Conservation (phyloP, 257 asterid genomes). For the Buddleja alternifolia region DNA sequence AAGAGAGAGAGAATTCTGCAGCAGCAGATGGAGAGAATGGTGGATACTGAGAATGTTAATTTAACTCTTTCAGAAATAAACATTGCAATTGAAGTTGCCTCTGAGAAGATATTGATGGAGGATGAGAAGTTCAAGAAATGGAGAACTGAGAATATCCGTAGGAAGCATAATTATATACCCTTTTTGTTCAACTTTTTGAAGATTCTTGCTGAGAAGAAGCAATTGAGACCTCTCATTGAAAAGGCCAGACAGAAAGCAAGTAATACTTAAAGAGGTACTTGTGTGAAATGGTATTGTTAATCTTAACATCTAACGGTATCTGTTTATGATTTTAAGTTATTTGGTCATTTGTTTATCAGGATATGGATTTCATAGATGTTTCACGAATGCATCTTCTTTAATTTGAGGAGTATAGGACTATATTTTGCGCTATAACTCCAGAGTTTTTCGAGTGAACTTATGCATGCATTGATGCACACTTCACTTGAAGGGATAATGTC, state of each 20-base stretch:
- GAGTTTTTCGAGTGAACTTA: too few relatives aligned
- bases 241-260: slow-evolving; percentile 89
- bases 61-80: slow-evolving; percentile 64
- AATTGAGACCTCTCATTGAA: slow-evolving; percentile 95
- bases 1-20: slow-evolving; percentile 78
- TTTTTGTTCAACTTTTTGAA: slow-evolving; percentile 94
- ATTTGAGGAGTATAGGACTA: too few relatives aligned
- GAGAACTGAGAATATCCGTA: slow-evolving; percentile 82
- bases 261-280: slow-evolving; percentile 40
- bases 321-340: background rate
- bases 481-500: too few relatives aligned
- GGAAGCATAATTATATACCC: slow-evolving; percentile 94
- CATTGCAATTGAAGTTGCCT: slow-evolving; percentile 78
- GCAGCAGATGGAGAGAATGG: slow-evolving; percentile 81
- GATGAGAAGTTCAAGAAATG: slow-evolving; percentile 99
- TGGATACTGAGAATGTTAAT: slow-evolving; percentile 67
- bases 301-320: slow-evolving; percentile 16
- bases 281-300: background rate
- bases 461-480: too few relatives aligned
- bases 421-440: too few relatives aligned
- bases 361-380: too few relatives aligned
- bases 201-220: slow-evolving; percentile 99
- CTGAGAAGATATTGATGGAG: slow-evolving; percentile 91
- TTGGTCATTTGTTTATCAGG: too few relatives aligned
- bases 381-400: too few relatives aligned